Conservation (phyloP, 2,329 filamentous ascomycete species). For the Dactylellina leptospora region DNA sequence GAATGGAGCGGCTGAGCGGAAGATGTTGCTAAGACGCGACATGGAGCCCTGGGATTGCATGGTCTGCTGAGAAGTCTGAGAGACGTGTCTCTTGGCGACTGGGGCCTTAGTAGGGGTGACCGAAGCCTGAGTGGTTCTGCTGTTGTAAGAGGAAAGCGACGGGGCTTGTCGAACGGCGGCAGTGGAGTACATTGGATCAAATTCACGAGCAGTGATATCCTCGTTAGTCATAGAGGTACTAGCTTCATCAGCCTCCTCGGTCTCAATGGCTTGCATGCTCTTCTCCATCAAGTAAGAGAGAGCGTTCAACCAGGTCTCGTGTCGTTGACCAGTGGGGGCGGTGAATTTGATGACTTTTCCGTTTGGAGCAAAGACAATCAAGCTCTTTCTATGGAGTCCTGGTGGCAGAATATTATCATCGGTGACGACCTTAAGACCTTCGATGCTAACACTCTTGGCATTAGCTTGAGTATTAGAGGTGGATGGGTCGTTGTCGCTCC, state of each 20-base stretch:
- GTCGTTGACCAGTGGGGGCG: slow-evolving; percentile 88
- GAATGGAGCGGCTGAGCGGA: slow-evolving; percentile 61
- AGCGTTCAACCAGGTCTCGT: slow-evolving; percentile 99
- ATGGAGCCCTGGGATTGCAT: slow-evolving; percentile 63
- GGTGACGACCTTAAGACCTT: slow-evolving; percentile 87
- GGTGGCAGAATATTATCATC: slow-evolving; percentile 97
- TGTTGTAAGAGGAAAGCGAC: slow-evolving; percentile 83
- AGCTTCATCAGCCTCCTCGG: slow-evolving; percentile 65
- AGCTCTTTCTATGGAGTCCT: slow-evolving; percentile 90
- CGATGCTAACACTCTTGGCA: slow-evolving; percentile 90
- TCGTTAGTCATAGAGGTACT: slow-evolving; percentile 63
- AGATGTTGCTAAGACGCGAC: slow-evolving; percentile 70
- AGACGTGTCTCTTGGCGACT: slow-evolving; percentile 42
- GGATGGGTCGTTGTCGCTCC: slow-evolving; percentile 90
- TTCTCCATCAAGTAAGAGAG: slow-evolving; percentile 89
- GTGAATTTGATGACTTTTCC: slow-evolving; percentile 92
- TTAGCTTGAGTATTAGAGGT: slow-evolving; percentile 74
- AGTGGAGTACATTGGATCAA: slow-evolving; percentile 72
- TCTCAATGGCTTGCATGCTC: slow-evolving; percentile 67
- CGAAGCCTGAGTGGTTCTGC: slow-evolving; percentile 73
- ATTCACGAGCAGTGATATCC: slow-evolving; percentile 79
- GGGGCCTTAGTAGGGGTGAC: slow-evolving; percentile 63
- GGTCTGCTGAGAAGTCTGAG: slow-evolving; percentile 54
- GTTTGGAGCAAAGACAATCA: slow-evolving; percentile 82
- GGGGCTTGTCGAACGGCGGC: slow-evolving; percentile 65